Evolutionary conservation across 1,284 basidiomycete genomes (phyloP).

Genomic region (Ustilago trichophora): DNA sequence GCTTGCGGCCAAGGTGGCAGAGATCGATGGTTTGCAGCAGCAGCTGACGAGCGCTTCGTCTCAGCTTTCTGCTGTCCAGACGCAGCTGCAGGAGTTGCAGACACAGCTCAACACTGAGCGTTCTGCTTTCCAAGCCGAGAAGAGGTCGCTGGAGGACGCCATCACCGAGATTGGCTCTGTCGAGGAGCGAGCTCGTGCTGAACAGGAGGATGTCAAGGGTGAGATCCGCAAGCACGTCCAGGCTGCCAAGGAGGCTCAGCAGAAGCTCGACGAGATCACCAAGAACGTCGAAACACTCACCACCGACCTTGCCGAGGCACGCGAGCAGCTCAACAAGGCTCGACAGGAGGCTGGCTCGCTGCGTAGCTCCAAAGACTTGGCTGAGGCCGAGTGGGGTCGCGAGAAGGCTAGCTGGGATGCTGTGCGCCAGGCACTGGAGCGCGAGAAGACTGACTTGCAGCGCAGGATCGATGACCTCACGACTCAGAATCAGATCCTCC

Average conservation of each 20-base stretch:
- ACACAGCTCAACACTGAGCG: constrained; percentile 73
- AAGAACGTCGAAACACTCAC: constrained; percentile 72
- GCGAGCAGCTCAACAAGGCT: constrained; percentile 46
- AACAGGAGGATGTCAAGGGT: constrained; percentile 71
- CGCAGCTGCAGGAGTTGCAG: constrained; percentile 74
- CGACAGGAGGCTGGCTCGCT: constrained; percentile 38
- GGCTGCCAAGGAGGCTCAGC: constrained; percentile 81
- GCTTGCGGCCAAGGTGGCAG: constrained; percentile 74
- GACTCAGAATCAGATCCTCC: constrained; percentile 80
- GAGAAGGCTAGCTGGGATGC: constrained; percentile 83
- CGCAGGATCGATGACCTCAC: constrained; percentile 77
- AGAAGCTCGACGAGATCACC: constrained; percentile 78
- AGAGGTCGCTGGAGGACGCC: constrained; percentile 62
- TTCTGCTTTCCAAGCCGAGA: constrained; percentile 76
- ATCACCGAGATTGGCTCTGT: constrained; percentile 57
- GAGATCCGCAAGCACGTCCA: constrained; percentile 72
- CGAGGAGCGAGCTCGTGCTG: constrained; percentile 66
- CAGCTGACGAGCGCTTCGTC: constrained; percentile 72
- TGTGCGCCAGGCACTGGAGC: constrained; percentile 79
- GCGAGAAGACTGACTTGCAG: constrained; percentile 78
- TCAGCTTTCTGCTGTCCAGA: constrained; percentile 72
- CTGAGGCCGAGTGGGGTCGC: constrained; percentile 74
- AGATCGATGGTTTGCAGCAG: constrained; percentile 75
- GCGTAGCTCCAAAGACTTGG: constrained; percentile 71
- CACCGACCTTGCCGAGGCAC: constrained; percentile 76